phyloP scores from a whole-genome alignment of 371 early-diverging fungal genomes.

The Syncephalastrum monosporum region DNA sequence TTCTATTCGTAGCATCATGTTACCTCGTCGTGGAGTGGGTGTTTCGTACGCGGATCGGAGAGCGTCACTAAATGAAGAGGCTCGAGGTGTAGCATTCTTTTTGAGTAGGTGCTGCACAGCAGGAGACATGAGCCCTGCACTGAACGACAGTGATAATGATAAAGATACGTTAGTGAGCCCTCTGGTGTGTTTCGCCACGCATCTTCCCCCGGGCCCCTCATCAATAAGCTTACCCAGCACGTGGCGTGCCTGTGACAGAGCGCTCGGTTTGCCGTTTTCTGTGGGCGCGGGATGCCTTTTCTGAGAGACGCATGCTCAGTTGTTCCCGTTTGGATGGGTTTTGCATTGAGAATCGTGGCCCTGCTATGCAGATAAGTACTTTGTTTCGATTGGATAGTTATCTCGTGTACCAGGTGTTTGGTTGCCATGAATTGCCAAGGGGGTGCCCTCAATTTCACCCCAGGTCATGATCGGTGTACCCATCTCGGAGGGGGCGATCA shows the following conservation, averaged over 20 bases:
- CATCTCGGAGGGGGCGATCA: constrained; percentile 53
- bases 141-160: constrained; percentile 3
- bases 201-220: background rate
- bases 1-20: background rate
- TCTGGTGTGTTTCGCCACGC: background rate
- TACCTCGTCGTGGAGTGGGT: constrained; percentile 9
- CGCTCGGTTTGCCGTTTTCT: constrained; percentile 33
- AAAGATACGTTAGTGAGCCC: background rate
- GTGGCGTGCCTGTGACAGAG: constrained; percentile 27
- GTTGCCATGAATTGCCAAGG: constrained; percentile 51
- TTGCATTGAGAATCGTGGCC: constrained; percentile 62
- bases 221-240: constrained; percentile 26
- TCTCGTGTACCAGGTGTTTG: constrained; percentile 36
- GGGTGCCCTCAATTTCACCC: constrained; percentile 75
- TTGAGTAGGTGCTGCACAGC: constrained; percentile 46
- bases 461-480: constrained; percentile 76
- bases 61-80: constrained; percentile 34
- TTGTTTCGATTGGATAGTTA: background rate
- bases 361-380: constrained; percentile 7
- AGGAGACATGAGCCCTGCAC: constrained; percentile 42
- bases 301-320: constrained; percentile 62
- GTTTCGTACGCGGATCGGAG: constrained; percentile 37
- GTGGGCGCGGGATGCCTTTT: constrained; percentile 62
- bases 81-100: constrained; percentile 28
- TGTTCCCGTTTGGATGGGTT: constrained; percentile 65